Evolutionary conservation across 2,329 filamentous ascomycete genomes (phyloP).

Genomic region (Cladophialophora chaetospira): DNA sequence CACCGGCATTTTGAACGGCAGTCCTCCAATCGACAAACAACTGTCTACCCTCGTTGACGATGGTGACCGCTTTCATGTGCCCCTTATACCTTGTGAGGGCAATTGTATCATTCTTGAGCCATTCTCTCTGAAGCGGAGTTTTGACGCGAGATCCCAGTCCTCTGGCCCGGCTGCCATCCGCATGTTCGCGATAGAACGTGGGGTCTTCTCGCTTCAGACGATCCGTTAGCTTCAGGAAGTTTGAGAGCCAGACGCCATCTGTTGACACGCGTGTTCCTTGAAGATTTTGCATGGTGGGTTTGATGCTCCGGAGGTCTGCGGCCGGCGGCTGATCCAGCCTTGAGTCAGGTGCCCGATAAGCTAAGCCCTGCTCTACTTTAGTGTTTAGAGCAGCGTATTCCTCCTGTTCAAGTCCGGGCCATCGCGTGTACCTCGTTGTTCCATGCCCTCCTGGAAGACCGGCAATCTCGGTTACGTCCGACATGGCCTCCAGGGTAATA

Average conservation of each 20-base stretch:
- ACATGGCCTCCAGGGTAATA: conserved; percentile 26
- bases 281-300: conserved; percentile 13
- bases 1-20: neutral
- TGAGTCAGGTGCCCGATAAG: neutral
- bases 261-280: conserved; percentile 11
- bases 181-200: conserved; percentile 11
- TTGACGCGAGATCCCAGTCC: neutral
- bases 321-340: conserved; percentile 11
- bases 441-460: conserved; percentile 7
- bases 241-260: conserved; percentile 20
- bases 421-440: conserved; percentile 13
- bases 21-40: conserved; percentile 19
- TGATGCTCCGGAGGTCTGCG: conserved; percentile 17
- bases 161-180: neutral
- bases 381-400: conserved; percentile 16
- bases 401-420: conserved; percentile 20
- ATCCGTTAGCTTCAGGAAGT: conserved; percentile 18
- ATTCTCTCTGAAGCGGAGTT: conserved; percentile 17
- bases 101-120: conserved; percentile 10
- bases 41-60: conserved; percentile 22
- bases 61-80: conserved; percentile 17
- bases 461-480: conserved; percentile 26
- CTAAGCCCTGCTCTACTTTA: neutral
- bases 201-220: conserved; percentile 14
- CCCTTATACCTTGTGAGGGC: conserved; percentile 21